Evolutionary conservation across 495 filamentous ascomycete genomes (phyloP).

Genomic region (Pyrenopolyporus hunteri): DNA sequence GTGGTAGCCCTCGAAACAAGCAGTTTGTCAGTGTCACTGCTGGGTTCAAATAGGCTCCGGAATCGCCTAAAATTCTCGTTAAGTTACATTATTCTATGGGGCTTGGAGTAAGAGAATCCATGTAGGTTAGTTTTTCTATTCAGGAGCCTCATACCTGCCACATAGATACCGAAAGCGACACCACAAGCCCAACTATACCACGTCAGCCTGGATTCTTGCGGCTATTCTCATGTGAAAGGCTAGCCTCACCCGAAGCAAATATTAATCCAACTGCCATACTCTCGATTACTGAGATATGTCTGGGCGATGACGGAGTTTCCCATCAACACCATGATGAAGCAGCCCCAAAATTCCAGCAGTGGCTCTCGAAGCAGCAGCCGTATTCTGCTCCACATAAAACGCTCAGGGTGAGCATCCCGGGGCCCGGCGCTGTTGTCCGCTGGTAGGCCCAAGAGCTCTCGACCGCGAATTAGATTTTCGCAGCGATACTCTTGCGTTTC

Average conservation of each 20-base stretch:
- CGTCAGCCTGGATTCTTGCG: not conserved
- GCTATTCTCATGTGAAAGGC: not conserved
- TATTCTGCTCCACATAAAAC: not conserved
- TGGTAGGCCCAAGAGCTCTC: not conserved
- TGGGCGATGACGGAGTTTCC: not conserved
- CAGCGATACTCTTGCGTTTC: not conserved
- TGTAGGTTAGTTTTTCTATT: not conserved
- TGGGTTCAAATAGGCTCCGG: not conserved
- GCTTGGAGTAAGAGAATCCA: not conserved
- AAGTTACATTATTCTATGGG: not conserved
- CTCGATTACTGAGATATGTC: not conserved
- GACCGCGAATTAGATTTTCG: not conserved
- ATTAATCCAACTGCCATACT: conserved; percentile 1
- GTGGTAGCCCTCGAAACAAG: not conserved
- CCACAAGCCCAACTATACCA: not conserved
- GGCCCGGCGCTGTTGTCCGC: not conserved
- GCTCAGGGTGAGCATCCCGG: not conserved
- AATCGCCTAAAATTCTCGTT: not conserved
- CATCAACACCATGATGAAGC: conserved; percentile 1
- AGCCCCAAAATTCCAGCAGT: not conserved
- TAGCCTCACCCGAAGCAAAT: not conserved
- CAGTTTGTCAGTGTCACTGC: not conserved
- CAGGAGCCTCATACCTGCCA: not conserved
- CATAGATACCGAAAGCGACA: not conserved
- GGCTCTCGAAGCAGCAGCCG: not conserved